These are phyloP conservation scores for Fusarium cicatricum DNA, from an alignment of 2,329 filamentous ascomycete genomes.

Conservation along the genomic window DNA sequence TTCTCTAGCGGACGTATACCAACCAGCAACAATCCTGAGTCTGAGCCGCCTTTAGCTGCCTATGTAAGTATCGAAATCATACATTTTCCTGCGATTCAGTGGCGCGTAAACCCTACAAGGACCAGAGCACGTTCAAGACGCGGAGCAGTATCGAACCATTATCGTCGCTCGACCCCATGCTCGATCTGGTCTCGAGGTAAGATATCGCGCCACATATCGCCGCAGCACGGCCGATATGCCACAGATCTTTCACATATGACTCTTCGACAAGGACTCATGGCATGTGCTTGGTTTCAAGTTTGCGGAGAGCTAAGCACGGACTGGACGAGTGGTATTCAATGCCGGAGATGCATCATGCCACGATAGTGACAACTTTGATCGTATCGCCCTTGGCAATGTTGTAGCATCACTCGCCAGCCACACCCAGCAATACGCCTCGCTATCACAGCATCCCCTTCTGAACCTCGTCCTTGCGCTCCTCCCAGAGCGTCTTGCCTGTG, in stretches of 20 bases:
- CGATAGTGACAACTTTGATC: conserved; percentile 15
- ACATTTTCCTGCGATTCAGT: conserved; percentile 7
- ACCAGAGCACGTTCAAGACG: conserved; percentile 13
- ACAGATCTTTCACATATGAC: conserved; percentile 26
- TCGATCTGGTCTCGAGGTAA: conserved; percentile 23
- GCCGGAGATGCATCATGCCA: conserved; percentile 26
- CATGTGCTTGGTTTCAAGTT: conserved; percentile 34
- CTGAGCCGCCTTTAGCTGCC: not conserved
- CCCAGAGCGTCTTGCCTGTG: conserved; percentile 97
- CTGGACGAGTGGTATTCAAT: conserved; percentile 10
- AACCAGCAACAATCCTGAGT: conserved; percentile 6
- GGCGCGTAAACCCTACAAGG: not conserved
- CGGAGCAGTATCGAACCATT: conserved; percentile 34
- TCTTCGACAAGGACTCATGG: not conserved
- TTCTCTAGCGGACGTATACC: conserved; percentile 5
- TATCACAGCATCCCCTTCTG: conserved; percentile 86
- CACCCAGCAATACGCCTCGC: conserved; percentile 1
- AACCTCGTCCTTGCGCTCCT: conserved; percentile 91
- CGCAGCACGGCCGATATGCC: conserved; percentile 17
- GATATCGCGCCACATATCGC: conserved; percentile 38
- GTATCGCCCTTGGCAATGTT: conserved; percentile 14
- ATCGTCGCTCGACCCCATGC: conserved; percentile 27
- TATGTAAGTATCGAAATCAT: not conserved
- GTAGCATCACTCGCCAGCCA: conserved; percentile 17
- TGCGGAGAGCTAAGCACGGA: conserved; percentile 11